Evolutionary conservation across 202 grass and related monocot genomes (phyloP), one percentile per base, ranked within the genome.

Genomic region (Bolboschoenoplectus hybrid): DNA sequence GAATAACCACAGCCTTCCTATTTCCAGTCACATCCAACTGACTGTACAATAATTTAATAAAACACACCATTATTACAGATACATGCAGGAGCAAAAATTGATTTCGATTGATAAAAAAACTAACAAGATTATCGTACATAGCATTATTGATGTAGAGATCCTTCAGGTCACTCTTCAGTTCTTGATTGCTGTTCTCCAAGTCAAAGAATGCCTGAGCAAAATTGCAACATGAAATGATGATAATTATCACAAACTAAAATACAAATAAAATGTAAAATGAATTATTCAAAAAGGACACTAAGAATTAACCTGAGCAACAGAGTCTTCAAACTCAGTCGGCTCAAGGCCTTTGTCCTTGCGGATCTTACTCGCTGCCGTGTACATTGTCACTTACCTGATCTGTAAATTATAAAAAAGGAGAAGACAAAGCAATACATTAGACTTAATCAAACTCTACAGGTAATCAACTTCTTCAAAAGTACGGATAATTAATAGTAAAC

Each of bases 281-380:
- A 61, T 61, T 61, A 7, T 66, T 74, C 1, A 47, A 26, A 26
- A 20, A 26, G 26, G 26, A 4, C 2, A 47, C 7, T 47, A 20
- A 47, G 17, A 47, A 57, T 8, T 41, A 75, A 94, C 90, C 86
- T 92, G 92, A 83, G 90, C 88, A 90, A 94, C 90, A 38, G 87
- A 61, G 4, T 94, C 92, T 64, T 94, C 92, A 84, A 94, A 92
- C 82, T 94, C 92, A 70, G 88, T 83, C 17, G 90, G 90, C 58
- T 94, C 90, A 9, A 94, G 35, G 69, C 70, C 92, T 81, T 89
- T 92, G 63, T 92, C 90, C 90, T 94, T 94, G 55, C 90, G 90
- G 81, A 94, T 92, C 86, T 92, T 94, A 84, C 69, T 94, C 81
- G 88, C 89, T 72, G 92, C 88, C 1, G 90, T 92, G 80, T 64